A percentile compares a stretch with the other conserved stretches of the same genome.
Conservation (phyloP, 2,329 filamentous ascomycete genomes). For the Colletotrichum viniferum region DNA sequence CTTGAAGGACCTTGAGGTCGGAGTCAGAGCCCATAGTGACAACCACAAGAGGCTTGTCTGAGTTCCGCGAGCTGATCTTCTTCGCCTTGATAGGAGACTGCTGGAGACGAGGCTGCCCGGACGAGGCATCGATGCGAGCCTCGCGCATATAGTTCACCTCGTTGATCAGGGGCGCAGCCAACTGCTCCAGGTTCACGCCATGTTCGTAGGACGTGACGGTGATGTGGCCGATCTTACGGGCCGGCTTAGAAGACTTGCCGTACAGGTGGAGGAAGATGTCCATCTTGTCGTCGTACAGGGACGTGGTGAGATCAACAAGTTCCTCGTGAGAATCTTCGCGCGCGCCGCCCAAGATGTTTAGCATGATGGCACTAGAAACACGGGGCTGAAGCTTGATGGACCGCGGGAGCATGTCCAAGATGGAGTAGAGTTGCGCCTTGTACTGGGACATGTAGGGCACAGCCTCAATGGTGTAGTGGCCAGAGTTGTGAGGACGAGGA, state of each 20-base stretch:
- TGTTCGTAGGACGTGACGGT: constrained; percentile 77
- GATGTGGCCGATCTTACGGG: constrained; percentile 94
- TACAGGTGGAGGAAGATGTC: constrained; percentile 80
- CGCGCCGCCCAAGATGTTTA: constrained; percentile 80
- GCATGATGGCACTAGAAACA: constrained; percentile 72
- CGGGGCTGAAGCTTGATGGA: constrained; percentile 59
- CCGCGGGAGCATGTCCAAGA: constrained; percentile 69
- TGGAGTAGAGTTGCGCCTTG: constrained; percentile 85
- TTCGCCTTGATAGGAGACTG: constrained; percentile 20
- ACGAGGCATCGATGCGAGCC: constrained; percentile 52
- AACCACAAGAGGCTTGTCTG: constrained; percentile 64
- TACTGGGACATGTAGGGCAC: constrained; percentile 88
- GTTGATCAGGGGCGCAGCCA: constrained; percentile 71
- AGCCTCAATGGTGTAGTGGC: constrained; percentile 94
- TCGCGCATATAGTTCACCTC: constrained; percentile 63
- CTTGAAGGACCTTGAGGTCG: constrained; percentile 71
- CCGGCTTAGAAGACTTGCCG: constrained; percentile 85
- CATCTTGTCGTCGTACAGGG: constrained; percentile 46
- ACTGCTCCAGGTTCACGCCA: constrained; percentile 62
- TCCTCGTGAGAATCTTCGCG: constrained; percentile 63
- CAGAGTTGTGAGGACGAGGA: constrained; percentile 79
- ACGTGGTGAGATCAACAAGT: constrained; percentile 51
- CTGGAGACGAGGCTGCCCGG: constrained; percentile 39
- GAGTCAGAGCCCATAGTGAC: constrained; percentile 87
- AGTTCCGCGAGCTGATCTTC: constrained; percentile 27